Evolutionary conservation across 139 green algal species (phyloP).

Genomic region (Yamagishiella unicocca): DNA sequence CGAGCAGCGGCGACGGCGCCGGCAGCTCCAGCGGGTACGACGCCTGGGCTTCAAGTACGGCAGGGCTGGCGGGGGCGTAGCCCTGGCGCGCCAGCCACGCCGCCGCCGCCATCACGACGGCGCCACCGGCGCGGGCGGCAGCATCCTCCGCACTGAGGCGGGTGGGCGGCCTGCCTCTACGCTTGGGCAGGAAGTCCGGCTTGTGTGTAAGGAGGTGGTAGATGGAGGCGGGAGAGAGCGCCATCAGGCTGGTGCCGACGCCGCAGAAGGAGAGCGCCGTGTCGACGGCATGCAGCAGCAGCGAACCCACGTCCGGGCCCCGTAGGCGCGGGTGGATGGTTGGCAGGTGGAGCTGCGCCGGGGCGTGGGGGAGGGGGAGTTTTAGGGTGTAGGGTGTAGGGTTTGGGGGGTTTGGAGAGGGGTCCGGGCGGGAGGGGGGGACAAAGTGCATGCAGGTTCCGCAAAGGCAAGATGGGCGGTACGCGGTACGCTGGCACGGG

Average conservation of each 20-base stretch:
- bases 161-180: not conserved
- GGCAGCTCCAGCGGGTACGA: not conserved
- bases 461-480: no score
- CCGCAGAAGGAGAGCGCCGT: not conserved
- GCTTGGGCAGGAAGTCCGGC: not conserved
- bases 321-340: conserved; percentile 7
- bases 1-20: not conserved
- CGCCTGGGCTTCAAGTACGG: not conserved
- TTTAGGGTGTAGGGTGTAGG: not conserved
- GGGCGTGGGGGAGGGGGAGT: not conserved
- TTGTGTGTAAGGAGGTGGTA: not conserved
- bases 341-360: conserved; percentile 16
- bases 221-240: not conserved
- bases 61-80: not conserved
- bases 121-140: not conserved
- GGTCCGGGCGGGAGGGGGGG: no score
- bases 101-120: not conserved
- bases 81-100: not conserved
- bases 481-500: no score
- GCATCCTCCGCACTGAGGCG: not conserved
- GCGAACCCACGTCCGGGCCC: not conserved
- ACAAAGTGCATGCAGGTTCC: no score
- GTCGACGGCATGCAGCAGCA: not conserved
- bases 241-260: not conserved
- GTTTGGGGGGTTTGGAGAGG: no score